These are phyloP conservation scores for Multifurca ochricompacta DNA, from an alignment of 768 basidiomycete genomes.

Conservation along the genomic window DNA sequence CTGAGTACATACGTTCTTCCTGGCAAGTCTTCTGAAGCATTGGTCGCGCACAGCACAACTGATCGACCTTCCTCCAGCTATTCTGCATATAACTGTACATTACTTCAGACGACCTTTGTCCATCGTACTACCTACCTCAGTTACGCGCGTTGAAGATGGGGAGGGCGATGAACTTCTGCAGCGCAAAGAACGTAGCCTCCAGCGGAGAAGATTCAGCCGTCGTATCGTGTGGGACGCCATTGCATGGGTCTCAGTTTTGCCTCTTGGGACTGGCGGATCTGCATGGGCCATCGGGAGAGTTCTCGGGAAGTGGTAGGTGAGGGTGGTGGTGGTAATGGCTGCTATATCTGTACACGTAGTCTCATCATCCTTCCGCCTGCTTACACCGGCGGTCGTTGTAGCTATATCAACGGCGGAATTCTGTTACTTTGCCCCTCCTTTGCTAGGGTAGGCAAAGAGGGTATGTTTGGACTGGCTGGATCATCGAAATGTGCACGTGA, in stretches of 20 bases:
- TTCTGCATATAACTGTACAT: conserved; percentile 76
- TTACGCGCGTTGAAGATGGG: conserved; percentile 1
- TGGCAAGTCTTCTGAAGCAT: conserved; percentile 30
- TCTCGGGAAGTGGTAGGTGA: conserved; percentile 42
- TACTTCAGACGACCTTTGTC: conserved; percentile 77
- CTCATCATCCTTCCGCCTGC: neutral
- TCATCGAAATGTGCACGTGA: neutral
- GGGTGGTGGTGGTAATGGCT: neutral
- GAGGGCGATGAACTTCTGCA: conserved; percentile 63
- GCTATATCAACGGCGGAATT: neutral
- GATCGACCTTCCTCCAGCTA: conserved; percentile 32
- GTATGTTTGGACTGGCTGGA: too few species aligned
- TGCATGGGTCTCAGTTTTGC: conserved; percentile 65
- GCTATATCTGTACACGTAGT: conserved; percentile 10
- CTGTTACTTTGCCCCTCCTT: neutral
- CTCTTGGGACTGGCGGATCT: conserved; percentile 47
- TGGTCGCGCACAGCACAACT: neutral
- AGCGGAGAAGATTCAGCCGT: conserved; percentile 61
- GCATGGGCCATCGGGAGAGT: conserved; percentile 52
- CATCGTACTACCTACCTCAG: conserved; percentile 59
- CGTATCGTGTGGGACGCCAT: conserved; percentile 80
- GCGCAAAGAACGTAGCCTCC: conserved; percentile 79
- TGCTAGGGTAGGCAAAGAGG: neutral
- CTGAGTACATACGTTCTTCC: conserved; percentile 56
- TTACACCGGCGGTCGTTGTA: conserved; percentile 6